Evolutionary conservation across 208 protist species (phyloP), one percentile per base, ranked within the genome.

Genomic region (Wallacemonas sp.): DNA sequence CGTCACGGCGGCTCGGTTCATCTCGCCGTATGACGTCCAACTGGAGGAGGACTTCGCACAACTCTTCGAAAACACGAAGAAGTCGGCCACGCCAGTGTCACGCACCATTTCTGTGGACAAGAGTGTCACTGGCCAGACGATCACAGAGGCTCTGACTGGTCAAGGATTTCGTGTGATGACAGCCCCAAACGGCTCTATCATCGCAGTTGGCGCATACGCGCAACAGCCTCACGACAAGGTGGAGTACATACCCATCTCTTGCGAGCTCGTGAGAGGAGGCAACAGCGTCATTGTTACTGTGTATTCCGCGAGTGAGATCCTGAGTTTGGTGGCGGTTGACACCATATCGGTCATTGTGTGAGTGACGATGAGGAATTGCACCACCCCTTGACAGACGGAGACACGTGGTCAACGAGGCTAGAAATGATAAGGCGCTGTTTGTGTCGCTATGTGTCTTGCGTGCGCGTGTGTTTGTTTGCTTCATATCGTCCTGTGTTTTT

Each of bases 161-260:
- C 62, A 72, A 48, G 65, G 65, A 27, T 68, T 78, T 34, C 38
- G 65, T 46, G 24, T 62, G 19, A 6, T 65, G 27, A 15, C 41
- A 12, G 71, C 66, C 10, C 32, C 52, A 8, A 26, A 44, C 63
- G 73, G 67, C 15, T 46, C 55, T 1, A 54, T 79, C 37, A 62
- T 79, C 33, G 87, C 71, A 34, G 66, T 91, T 44, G 87, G 81
- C 22, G 87, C 87, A 6, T 83, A 85, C 55, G 79, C 87, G 9
- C 72, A 80, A 4, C 81, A 89, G 64, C 72, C 74, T 15, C 78
- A 83, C 55, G 83, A 83, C n/a, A 72, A 68, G 19, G 57, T 84
- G 3, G 74, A 77, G 15, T 93, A 85, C 66, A 59, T 63, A n/a
- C 83, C 82, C 0, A 63, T 89, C 3, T 64, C 77, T 37, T 88